Conservation (phyloP, 306 rosid species). For the Dryas alaskensis region DNA sequence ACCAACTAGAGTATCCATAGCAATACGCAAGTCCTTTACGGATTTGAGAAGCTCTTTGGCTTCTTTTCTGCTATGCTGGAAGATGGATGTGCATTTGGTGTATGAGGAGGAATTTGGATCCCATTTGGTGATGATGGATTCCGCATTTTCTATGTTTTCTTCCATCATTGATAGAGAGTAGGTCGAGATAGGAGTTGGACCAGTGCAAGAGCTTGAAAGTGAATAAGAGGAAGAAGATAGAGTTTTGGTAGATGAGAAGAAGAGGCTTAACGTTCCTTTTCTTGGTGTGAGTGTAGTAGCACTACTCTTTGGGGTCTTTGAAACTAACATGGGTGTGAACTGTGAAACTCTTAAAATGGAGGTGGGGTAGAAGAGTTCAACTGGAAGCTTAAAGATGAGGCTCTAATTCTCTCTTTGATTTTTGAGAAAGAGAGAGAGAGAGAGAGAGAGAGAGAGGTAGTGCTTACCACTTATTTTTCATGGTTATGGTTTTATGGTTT, state of each 20-base stretch:
- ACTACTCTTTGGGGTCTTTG: slow-evolving; percentile 19
- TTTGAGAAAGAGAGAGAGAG: background rate
- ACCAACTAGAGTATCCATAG: slow-evolving; percentile 35
- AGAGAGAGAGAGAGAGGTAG: background rate
- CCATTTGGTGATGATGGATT: slow-evolving; percentile 47
- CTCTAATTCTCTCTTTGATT: too few relatives aligned
- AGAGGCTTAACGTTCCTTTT: slow-evolving; percentile 25
- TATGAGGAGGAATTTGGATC: slow-evolving; percentile 32
- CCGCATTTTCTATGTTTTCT: slow-evolving; percentile 29
- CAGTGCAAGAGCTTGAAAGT: slow-evolving; percentile 10
- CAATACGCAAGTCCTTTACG: slow-evolving; percentile 28
- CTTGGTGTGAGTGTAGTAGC: slow-evolving; percentile 13
- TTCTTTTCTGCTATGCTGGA: slow-evolving; percentile 37
- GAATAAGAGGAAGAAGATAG: slow-evolving; percentile 19
- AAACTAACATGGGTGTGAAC: background rate
- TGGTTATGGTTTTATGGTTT: background rate
- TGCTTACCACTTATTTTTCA: background rate
- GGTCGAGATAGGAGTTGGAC: slow-evolving; percentile 8
- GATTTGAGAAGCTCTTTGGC: slow-evolving; percentile 37
- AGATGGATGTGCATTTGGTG: slow-evolving; percentile 35
- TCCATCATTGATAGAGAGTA: slow-evolving; percentile 30
- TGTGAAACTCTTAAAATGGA: background rate
- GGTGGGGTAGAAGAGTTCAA: background rate
- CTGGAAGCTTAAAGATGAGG: background rate
- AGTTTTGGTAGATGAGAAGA: slow-evolving; percentile 30